Evolutionary conservation across 768 basidiomycete genomes (phyloP), one percentile per base, ranked within the genome.

Genomic region (Tricholoma sp.): DNA sequence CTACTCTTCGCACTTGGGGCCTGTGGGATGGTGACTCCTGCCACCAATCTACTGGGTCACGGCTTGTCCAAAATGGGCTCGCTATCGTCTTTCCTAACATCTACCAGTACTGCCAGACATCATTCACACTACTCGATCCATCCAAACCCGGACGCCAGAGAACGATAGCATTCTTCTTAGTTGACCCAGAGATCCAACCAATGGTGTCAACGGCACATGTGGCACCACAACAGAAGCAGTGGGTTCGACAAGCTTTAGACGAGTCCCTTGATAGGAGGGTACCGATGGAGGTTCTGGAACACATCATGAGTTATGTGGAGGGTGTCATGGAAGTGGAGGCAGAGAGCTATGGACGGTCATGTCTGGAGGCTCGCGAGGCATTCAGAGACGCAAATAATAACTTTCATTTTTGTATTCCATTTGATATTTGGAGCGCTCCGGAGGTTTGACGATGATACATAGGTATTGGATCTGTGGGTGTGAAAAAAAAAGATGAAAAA

Each of bases 51-150:
- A 66, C 81, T 36, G 78, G 79, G 15, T 59, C 69, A 17, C 69
- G 76, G 12, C 67, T 70, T 2, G 65, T 80, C 17, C 65, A 57
- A 1, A 50, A 61, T 13, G 76, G 75, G 6, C 66, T 79, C 33
- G 70, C 67, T 34, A 61, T 83, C 37, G 74, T 74, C 37, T 83
- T 80, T 58, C 83, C 83, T 13, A 84, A 84, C 63, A 76, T 82
- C 41, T 83, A 81, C 65, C 83, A 84, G 61, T 71, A 80, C 54
- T 64, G 65, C 8, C 69, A 75, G 33, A 69, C 75, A 0, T 60
- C 73, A 1, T 75, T 80, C 52, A 52, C 64, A 8, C 73, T 82
- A 9, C 57, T 59, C 5, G 77, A 84, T 64, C 64, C 70, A 0
- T 61, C 68, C 6, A 72, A 70, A 53, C 69, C 71, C 9, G 83